A percentile compares a stretch with the other conserved stretches of the same genome.
These are phyloP conservation scores for Salix exigua DNA, from an alignment of 345 rosid species.

Conservation along the genomic window DNA sequence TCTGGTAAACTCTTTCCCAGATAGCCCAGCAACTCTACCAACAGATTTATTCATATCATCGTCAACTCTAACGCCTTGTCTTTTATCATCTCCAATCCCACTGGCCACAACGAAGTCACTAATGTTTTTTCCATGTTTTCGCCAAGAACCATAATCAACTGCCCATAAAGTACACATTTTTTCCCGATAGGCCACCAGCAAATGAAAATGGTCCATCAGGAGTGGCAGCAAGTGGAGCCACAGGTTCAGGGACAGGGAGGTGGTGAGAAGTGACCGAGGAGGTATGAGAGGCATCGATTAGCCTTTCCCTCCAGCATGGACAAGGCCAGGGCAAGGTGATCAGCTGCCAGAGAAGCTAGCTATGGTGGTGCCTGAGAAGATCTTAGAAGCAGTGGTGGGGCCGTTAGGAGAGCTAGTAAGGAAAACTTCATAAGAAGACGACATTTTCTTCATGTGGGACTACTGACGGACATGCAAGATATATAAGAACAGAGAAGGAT, in stretches of 20 bases:
- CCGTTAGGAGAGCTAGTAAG: too few species aligned
- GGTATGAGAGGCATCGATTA: too few species aligned
- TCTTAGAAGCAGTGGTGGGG: too few species aligned
- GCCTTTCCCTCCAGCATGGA: too few species aligned
- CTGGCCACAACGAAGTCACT: constrained; percentile 35
- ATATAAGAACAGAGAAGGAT: too few species aligned
- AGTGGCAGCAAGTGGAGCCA: constrained; percentile 36
- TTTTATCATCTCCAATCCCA: constrained; percentile 6
- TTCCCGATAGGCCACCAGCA: constrained; percentile 46
- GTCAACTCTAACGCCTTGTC: background rate
- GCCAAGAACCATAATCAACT: constrained; percentile 19
- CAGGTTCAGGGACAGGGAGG: constrained; percentile 47
- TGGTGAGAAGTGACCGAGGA: constrained; percentile 21
- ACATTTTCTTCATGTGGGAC: too few species aligned
- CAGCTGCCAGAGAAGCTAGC: too few species aligned
- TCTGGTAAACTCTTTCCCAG: constrained; percentile 13
- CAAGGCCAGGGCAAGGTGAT: too few species aligned
- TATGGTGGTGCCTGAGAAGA: too few species aligned
- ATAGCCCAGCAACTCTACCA: too few species aligned
- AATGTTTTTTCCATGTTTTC: constrained; percentile 19
- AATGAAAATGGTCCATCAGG: constrained; percentile 36
- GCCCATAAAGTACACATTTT: constrained; percentile 22
- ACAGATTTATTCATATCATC: background rate
- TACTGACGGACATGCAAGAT: too few species aligned
- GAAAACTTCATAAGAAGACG: too few species aligned